phyloP scores from a whole-genome alignment of 352 stramenopile genomes.

The Phytophthora palmivora region DNA sequence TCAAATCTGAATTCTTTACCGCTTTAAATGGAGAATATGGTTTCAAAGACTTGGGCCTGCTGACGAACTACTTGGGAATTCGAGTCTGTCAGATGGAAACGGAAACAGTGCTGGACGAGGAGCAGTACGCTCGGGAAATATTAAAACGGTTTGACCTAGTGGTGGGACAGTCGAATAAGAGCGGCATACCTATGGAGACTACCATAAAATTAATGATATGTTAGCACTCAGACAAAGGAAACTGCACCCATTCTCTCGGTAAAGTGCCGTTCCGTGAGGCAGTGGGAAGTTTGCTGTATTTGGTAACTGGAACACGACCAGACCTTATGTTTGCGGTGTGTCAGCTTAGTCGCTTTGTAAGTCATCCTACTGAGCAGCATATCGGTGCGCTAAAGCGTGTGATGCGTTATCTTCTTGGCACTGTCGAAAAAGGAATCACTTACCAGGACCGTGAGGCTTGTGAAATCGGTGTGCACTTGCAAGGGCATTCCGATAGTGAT shows the following conservation, averaged over 20 bases:
- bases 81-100: too few species aligned
- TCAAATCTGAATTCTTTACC: too few species aligned
- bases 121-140: too few species aligned
- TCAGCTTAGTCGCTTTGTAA: slow-evolving; percentile 2
- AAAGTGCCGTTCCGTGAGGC: slow-evolving; percentile 26
- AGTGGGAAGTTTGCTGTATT: slow-evolving; percentile 27
- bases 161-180: slow-evolving; percentile 6
- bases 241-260: slow-evolving; percentile 2
- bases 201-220: slow-evolving; percentile 5
- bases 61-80: too few species aligned
- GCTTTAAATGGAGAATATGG: too few species aligned
- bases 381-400: slow-evolving; percentile 5
- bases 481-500: slow-evolving; percentile 7
- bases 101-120: too few species aligned
- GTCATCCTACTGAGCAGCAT: slow-evolving; percentile 1
- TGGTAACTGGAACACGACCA: slow-evolving; percentile 24
- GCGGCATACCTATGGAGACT: slow-evolving; percentile 11
- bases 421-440: background rate
- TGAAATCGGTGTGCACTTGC: slow-evolving; percentile 6
- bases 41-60: too few species aligned
- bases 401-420: background rate
- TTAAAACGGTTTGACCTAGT: slow-evolving; percentile 12
- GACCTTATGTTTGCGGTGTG: slow-evolving; percentile 12
- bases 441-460: background rate
- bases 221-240: background rate